Conservation (phyloP, 202 grass and related monocot species). For the Bolboschoenoplectus hybrid region DNA sequence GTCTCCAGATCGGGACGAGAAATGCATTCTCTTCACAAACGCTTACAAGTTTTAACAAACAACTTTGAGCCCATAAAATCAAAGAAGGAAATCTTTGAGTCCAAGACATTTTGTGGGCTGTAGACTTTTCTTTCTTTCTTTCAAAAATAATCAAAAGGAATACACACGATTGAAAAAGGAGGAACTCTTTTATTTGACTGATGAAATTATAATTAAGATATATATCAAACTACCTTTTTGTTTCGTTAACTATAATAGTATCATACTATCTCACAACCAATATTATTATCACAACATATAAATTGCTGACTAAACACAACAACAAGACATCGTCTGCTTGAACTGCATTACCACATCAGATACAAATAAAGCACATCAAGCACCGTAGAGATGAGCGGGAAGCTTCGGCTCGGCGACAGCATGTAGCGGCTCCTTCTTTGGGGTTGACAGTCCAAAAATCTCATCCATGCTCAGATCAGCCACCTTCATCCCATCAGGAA, state of each 20-base stretch:
- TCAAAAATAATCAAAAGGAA: background rate
- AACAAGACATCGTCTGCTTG: background rate
- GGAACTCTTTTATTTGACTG: background rate
- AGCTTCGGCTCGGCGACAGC: conserved; percentile 59
- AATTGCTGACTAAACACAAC: background rate
- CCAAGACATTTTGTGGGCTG: too few relatives aligned
- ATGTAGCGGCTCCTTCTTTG: conserved; percentile 60
- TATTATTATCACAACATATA: background rate
- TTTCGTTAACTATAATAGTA: background rate
- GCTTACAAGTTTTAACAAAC: too few relatives aligned
- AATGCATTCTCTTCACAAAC: too few relatives aligned
- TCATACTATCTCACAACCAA: background rate
- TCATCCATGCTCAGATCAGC: conserved; percentile 84
- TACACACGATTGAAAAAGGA: background rate
- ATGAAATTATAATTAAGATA: background rate
- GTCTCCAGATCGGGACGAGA: too few relatives aligned
- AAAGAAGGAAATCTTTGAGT: too few relatives aligned
- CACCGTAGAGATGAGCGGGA: conserved; percentile 51
- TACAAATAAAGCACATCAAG: conserved; percentile 33
- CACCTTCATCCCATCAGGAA: conserved; percentile 49
- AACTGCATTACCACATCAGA: background rate
- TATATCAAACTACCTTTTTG: background rate
- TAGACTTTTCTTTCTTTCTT: too few relatives aligned
- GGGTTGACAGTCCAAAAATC: conserved; percentile 75
- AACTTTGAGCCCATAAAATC: too few relatives aligned